Evolutionary conservation across 2,329 filamentous ascomycete species (phyloP), one percentile per base, ranked within the genome.

Genomic region (Drechslerella dactyloides): DNA sequence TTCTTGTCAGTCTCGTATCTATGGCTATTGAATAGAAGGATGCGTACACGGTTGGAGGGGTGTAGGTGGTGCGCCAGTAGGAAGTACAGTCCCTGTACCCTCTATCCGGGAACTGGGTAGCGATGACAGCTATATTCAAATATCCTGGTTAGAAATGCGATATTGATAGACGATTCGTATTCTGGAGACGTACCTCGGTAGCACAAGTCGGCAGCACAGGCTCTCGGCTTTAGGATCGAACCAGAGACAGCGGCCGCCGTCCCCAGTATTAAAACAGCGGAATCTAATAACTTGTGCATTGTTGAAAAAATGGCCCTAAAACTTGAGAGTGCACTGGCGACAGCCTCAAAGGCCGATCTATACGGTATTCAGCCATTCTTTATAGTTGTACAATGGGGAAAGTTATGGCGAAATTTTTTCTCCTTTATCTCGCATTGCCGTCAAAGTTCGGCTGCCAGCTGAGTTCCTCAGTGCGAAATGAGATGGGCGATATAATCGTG

Each of bases 51-150:
- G 48, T 35, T 10, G 42, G 33, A 17, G 57, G 57, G 6, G 62
- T 66, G 35, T 58, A 58, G n/a, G 62, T 66, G 2, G 62, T 66
- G n/a, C 54, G 46, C 62, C 62, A 66, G 62, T 44, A 66, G 33
- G 62, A 58, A 13, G 52, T 19, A 19, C 62, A 66, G 42, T 59
- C 62, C 0, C 23, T 19, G 15, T 17, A 27, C 11, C 62, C 55
- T 1, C 11, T 52, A 1, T 10, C 35, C 8, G 27, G 30, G 27
- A 21, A 33, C 55, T 66, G 62, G 23, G 62, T 59, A 6, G 55
- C 62, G 5, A 48, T 48, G 5, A 66, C 55, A 40, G 54, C 62
- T 66, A 27, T 51, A 13, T 1, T 51, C 10, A 1, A 8, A 42
- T 37, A 57, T 17, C 19, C 21, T 27, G 6, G 23, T 59, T 13